Evolutionary conservation across 768 basidiomycete species (phyloP), one percentile per base, ranked within the genome.

Genomic region (Termitomyces sp.): DNA sequence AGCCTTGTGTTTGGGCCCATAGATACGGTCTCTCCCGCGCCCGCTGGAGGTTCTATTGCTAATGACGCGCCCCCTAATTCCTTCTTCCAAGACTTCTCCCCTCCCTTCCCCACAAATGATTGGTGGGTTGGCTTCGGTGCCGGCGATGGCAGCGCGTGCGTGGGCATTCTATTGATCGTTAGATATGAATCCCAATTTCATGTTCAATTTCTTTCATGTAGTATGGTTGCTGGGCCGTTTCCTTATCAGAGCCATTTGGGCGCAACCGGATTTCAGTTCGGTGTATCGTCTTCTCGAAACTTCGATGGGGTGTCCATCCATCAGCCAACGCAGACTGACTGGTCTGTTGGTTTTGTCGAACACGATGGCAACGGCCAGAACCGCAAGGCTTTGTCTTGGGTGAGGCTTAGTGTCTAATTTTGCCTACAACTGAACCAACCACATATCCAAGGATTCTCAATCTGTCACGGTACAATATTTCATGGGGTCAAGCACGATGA

Each of bases 121-220:
- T 72, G 71, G 71, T 72, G 71, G 71, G 62, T 67, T 4, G 71
- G 67, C 33, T 72, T 65, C 56, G 70, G 64, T 30, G 69, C 70
- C 5, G 63, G 62, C 42, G 63, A 61, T 23, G 67, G 60, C 41
- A 62, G 57, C 56, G 61, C 58, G 67, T 66, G 58, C 57, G 67
- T 62, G 21, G 31, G 15, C 14, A 21, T 17, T 54, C 19, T 33
- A 21, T 31, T 9, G 10, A 3, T 23, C 6, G 3, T 53, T 46
- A 55, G 3, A 10, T 28, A 19, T 23, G n/a, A 47, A 46, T 19
- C 15, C 12, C 26, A 21, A 38, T 33, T 14, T 35, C 35, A 35
- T 14, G 35, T 14, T 7, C 14, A 5, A 35, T 35, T 35, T 12
- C 11, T 35, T 35, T 35, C 12, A 6, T 35, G 14, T 7, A 72